phyloP scores from a whole-genome alignment of 2,329 filamentous ascomycete genomes.

The Didymella arachidicola region DNA sequence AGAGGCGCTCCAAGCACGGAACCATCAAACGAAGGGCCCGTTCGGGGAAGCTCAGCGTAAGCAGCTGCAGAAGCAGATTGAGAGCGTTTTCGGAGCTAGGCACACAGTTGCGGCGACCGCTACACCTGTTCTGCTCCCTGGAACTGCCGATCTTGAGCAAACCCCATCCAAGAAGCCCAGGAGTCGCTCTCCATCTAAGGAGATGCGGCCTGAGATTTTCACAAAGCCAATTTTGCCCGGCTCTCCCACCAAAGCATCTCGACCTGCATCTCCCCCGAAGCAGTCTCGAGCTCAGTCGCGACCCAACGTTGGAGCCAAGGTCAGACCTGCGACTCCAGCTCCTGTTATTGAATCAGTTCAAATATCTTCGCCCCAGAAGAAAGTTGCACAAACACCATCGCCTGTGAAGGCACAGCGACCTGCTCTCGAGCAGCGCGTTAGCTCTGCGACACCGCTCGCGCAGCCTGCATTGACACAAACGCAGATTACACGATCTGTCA shows the following conservation, averaged over 20 bases:
- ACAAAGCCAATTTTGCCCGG: neutral
- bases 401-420: conserved; percentile 19
- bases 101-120: neutral
- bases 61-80: conserved; percentile 19
- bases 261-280: conserved; percentile 16
- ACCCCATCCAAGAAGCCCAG: conserved; percentile 16
- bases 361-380: conserved; percentile 12
- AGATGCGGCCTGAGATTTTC: neutral
- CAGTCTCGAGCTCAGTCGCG: conserved; percentile 23
- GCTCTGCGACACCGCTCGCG: conserved; percentile 21
- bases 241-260: neutral
- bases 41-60: conserved; percentile 21
- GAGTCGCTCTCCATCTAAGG: conserved; percentile 17
- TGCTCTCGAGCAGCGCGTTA: conserved; percentile 13
- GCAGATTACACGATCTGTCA: conserved; percentile 19
- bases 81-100: conserved; percentile 9
- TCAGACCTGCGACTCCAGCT: conserved; percentile 31
- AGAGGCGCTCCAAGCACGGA: conserved; percentile 21
- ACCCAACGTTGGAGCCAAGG: conserved; percentile 43
- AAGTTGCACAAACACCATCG: conserved; percentile 26
- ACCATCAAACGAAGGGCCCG: conserved; percentile 19
- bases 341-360: conserved; percentile 5
- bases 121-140: neutral
- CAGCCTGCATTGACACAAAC: conserved; percentile 1
- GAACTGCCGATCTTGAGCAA: conserved; percentile 3